Evolutionary conservation across 2,329 filamentous ascomycete species (phyloP).

Genomic region (Blumeriella jaapii): DNA sequence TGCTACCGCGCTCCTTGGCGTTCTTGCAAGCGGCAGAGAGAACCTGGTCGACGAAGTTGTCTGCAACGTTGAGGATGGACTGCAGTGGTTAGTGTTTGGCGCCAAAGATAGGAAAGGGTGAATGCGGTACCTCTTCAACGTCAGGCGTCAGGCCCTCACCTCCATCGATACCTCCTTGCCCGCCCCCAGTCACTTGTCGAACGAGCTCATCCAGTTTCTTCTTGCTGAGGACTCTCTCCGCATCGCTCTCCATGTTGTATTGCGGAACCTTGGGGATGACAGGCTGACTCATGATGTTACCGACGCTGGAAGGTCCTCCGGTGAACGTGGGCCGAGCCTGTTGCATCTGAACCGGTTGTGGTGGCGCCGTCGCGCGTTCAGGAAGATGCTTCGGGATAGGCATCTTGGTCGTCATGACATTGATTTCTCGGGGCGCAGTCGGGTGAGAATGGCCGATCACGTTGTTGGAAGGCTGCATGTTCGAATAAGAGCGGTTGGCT

Average conservation of each 20-base stretch:
- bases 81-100: slow-evolving; percentile 29
- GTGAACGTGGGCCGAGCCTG: slow-evolving; percentile 70
- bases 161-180: slow-evolving; percentile 52
- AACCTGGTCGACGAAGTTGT: slow-evolving; percentile 90
- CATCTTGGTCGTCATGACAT: slow-evolving; percentile 25
- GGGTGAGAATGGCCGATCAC: slow-evolving; percentile 26
- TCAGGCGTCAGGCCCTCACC: slow-evolving; percentile 76
- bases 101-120: neutral
- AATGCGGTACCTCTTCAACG: slow-evolving; percentile 72
- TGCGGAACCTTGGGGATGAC: slow-evolving; percentile 70
- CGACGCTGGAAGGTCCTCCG: slow-evolving; percentile 61
- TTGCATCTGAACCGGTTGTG: slow-evolving; percentile 63
- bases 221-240: slow-evolving; percentile 89
- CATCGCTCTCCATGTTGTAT: slow-evolving; percentile 82
- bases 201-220: slow-evolving; percentile 95
- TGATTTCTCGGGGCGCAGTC: slow-evolving; percentile 19
- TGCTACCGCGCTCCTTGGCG: slow-evolving; percentile 83
- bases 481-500: slow-evolving; percentile 27
- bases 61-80: slow-evolving; percentile 80
- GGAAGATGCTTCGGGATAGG: slow-evolving; percentile 55
- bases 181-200: slow-evolving; percentile 79
- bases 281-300: slow-evolving; percentile 76
- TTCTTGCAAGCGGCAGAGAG: slow-evolving; percentile 79
- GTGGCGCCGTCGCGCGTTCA: slow-evolving; percentile 54
- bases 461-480: slow-evolving; percentile 17